phyloP scores from a whole-genome alignment of 345 rosid species.

The Salix exigua region DNA sequence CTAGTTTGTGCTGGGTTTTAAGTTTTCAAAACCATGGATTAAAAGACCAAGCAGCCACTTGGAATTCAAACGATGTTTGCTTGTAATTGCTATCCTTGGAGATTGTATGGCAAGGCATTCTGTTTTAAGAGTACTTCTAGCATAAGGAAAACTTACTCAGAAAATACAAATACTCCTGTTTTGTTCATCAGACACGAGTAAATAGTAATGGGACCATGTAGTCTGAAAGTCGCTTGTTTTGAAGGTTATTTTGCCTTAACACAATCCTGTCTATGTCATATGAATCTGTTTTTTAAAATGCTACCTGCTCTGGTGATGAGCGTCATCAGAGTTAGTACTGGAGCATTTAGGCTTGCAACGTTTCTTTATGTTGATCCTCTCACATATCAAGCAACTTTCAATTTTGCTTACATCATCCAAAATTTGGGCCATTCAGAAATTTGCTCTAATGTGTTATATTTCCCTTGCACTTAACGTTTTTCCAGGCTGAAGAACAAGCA shows the following conservation, averaged over 20 bases:
- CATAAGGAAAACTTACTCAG: background rate
- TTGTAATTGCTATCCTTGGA: background rate
- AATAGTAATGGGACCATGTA: background rate
- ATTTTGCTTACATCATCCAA: background rate
- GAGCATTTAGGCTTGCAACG: background rate
- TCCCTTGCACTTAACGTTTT: conserved; percentile 8
- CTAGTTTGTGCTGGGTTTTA: background rate
- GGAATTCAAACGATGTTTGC: background rate
- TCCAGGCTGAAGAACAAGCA: conserved; percentile 73
- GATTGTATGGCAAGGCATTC: background rate
- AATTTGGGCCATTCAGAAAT: background rate
- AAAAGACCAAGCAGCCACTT: background rate
- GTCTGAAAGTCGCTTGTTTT: background rate
- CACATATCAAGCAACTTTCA: background rate
- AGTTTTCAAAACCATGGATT: background rate
- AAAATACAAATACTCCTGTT: background rate
- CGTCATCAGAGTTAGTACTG: too few relatives aligned
- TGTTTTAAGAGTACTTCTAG: background rate
- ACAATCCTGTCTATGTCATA: background rate
- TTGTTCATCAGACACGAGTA: background rate
- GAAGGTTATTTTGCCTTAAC: background rate
- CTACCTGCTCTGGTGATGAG: background rate
- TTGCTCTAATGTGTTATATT: background rate
- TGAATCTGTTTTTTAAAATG: background rate
- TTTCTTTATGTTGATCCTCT: background rate